Evolutionary conservation across 169 alveolate genomes (phyloP).

Genomic region (Plasmodium falciparum): DNA sequence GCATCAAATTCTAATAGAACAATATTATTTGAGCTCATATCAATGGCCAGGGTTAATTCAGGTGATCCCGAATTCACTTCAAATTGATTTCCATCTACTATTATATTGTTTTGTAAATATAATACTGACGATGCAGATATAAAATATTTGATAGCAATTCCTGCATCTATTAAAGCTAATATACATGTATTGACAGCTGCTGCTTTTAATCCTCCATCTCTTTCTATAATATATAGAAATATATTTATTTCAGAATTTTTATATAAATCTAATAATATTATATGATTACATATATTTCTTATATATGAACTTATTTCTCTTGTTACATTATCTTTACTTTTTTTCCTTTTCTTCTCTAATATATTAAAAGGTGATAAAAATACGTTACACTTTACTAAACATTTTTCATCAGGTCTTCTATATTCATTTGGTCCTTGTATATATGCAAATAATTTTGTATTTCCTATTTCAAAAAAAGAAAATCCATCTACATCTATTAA

Average conservation of each 20-base stretch:
- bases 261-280: conserved; percentile 81
- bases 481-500: conserved; percentile 73
- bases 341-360: conserved; percentile 62
- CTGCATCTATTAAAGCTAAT: conserved; percentile 87
- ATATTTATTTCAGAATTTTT: conserved; percentile 51
- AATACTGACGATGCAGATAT: conserved; percentile 82
- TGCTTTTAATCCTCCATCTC: conserved; percentile 81
- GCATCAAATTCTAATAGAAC: conserved; percentile 73
- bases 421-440: conserved; percentile 76
- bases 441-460: conserved; percentile 68
- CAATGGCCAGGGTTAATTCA: conserved; percentile 69
- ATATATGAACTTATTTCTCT: conserved; percentile 73
- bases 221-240: conserved; percentile 37
- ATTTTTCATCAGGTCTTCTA: conserved; percentile 63
- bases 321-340: conserved; percentile 67
- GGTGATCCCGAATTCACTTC: conserved; percentile 73
- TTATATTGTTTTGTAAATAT: conserved; percentile 76
- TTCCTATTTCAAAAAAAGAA: conserved; percentile 68
- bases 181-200: conserved; percentile 84
- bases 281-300: conserved; percentile 71
- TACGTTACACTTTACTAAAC: conserved; percentile 72
- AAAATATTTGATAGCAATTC: conserved; percentile 84
- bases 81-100: conserved; percentile 72
- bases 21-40: conserved; percentile 55
- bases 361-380: conserved; percentile 75